A percentile compares a stretch with the other conserved stretches of the same genome.
Evolutionary conservation across 73 alveolate species (phyloP).

Genomic region (Symbiodinium pilosum): DNA sequence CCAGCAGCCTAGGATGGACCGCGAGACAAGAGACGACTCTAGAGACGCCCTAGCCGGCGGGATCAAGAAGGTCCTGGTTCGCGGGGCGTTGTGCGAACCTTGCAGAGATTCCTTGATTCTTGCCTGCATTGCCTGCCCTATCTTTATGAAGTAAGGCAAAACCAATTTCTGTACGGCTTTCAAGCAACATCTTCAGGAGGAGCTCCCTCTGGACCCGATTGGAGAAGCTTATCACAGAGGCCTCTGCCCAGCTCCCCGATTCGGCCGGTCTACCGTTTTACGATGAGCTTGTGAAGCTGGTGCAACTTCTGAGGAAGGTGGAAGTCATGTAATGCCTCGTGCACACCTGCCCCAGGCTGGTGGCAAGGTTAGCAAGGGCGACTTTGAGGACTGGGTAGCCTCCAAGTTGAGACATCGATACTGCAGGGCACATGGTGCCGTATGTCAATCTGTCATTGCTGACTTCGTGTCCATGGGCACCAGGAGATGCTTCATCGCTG

Average conservation of each 20-base stretch:
- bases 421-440: too few relatives aligned
- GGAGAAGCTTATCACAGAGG: background rate
- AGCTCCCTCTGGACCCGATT: background rate
- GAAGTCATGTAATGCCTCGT: background rate
- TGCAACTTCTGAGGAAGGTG: too few relatives aligned
- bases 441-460: too few relatives aligned
- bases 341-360: background rate
- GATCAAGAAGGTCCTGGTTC: conserved; percentile 1
- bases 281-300: too few relatives aligned
- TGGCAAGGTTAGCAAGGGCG: conserved; percentile 5
- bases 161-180: background rate
- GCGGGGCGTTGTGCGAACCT: background rate
- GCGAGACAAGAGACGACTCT: background rate
- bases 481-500: conserved; percentile 4
- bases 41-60: background rate
- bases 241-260: background rate
- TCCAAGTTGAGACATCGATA: too few relatives aligned
- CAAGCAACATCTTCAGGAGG: background rate
- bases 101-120: background rate
- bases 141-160: background rate
- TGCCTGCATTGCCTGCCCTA: background rate
- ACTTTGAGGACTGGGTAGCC: background rate
- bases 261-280: too few relatives aligned
- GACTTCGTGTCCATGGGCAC: too few relatives aligned
- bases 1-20: background rate